These are phyloP conservation scores for Mediolabrus comicus DNA, from an alignment of 108 stramenopile genomes.

Conservation along the genomic window DNA sequence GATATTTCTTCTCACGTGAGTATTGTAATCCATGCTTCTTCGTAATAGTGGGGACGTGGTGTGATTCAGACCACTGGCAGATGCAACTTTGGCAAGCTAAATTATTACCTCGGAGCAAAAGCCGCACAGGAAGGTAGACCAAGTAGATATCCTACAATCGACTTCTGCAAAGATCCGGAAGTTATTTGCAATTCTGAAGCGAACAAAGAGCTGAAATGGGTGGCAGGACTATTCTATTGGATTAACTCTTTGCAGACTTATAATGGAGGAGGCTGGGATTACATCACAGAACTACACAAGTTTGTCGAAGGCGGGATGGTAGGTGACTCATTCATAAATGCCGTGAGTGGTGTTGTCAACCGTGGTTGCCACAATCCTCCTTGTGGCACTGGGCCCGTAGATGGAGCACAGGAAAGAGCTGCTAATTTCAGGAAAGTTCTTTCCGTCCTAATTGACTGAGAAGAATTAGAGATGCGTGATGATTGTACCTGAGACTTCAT, in stretches of 20 bases:
- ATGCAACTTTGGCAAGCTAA: constrained; percentile 44
- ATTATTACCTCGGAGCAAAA: constrained; percentile 30
- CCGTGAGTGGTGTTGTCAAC: constrained; percentile 44
- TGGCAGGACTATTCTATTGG: constrained; percentile 54
- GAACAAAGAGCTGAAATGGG: constrained; percentile 44
- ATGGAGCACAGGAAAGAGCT: constrained; percentile 9
- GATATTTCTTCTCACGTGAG: no score
- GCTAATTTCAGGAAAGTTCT: neutral
- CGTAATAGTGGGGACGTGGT: no score
- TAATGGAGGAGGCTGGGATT: constrained; percentile 39
- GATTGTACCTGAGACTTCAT: no score
- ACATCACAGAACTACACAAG: constrained; percentile 30
- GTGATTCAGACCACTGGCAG: no score
- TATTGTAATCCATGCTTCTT: no score
- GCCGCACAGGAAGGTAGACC: constrained; percentile 24
- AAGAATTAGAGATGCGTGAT: no score
- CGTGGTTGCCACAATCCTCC: constrained; percentile 41
- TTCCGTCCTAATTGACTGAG: neutral
- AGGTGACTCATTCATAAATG: constrained; percentile 33
- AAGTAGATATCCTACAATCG: constrained; percentile 20
- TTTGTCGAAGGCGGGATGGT: constrained; percentile 43
- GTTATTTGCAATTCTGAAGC: constrained; percentile 16
- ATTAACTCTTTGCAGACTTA: constrained; percentile 44
- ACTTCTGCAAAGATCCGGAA: constrained; percentile 30
- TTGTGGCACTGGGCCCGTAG: constrained; percentile 27